Base-by-base conservation (phyloP, 73 alveolate species). In the Strombidium stylifer region DNA sequence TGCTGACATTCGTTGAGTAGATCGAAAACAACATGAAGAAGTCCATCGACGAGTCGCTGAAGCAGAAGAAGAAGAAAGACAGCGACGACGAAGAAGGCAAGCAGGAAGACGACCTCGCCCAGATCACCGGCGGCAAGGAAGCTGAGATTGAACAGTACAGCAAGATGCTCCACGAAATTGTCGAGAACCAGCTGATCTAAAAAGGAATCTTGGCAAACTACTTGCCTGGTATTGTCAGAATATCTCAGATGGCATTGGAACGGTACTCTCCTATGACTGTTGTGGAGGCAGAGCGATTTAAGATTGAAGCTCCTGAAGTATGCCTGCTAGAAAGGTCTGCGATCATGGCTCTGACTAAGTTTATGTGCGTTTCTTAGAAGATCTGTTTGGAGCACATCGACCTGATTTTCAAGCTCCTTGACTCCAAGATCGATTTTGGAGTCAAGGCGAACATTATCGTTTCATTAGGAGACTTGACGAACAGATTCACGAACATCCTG, bases 121-220 rank as follows among this genome's bases (percentile, higher is more conserved):
- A 87, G 59, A 92, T 92, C 34, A 92, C 74, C 12, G 98, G 98
- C 16, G 98, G 98, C 8, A 77, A 82, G 42, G 97, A 91, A 47
- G 97, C 97, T 5, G 94, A 92, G 58, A 86, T 69, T 34, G 97
- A 93, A 64, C 69, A 79, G 50, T 86, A 82, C 66, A 66, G 75
- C 26, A 47, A 69, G 41, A 69, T 70, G 20, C 67, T 93, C 11
- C 91, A 86, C 53, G 56, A 61, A 39, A 70, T 91, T 21, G 74
- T 73, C n/a, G 97, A 93, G 57, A 85, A 86, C 27, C 76, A 69
- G 39, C 49, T 93, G 19, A 73, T 89, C 19, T 68, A 81, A 23
- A 79, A 74, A 28, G 82, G 84, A 49, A 35, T 89, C 10, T 40
- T 89, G 16, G 89, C 91, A 36, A 89, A 77, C 50, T 83, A 62